Conservation (phyloP, 2,329 filamentous ascomycete genomes). For the Pestalotiopsis sp. region DNA sequence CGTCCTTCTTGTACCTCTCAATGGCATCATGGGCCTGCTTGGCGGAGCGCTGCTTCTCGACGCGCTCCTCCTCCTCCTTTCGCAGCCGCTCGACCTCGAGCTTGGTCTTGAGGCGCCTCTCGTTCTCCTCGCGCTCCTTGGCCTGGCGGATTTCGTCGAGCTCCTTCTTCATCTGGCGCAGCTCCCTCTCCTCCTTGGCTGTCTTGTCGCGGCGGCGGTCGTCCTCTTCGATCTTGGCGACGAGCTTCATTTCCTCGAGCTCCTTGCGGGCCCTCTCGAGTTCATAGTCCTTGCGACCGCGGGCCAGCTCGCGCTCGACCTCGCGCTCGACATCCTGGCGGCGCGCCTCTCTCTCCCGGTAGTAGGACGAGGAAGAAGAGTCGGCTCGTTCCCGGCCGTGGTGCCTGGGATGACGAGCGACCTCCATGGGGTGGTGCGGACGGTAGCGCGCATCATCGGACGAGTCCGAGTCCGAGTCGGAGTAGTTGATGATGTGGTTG, state of each 20-base stretch:
- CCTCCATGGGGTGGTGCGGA: slow-evolving; percentile 22
- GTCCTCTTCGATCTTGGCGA: slow-evolving; percentile 41
- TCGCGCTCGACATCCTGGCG: slow-evolving; percentile 29
- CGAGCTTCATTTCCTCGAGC: slow-evolving; percentile 48
- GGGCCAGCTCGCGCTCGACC: slow-evolving; percentile 33
- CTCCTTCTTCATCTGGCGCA: slow-evolving; percentile 34
- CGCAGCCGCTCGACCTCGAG: slow-evolving; percentile 51
- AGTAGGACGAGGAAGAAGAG: slow-evolving; percentile 29
- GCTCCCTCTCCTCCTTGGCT: slow-evolving; percentile 41
- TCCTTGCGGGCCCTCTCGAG: slow-evolving; percentile 31
- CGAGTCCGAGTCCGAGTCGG: slow-evolving; percentile 42
- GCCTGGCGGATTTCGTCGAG: slow-evolving; percentile 38
- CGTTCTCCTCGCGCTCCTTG: slow-evolving; percentile 51
- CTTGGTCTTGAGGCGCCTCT: slow-evolving; percentile 54
- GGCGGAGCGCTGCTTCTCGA: slow-evolving; percentile 45
- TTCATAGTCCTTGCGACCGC: slow-evolving; percentile 41
- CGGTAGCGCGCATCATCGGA: slow-evolving; percentile 35
- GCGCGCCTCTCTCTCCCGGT: slow-evolving; percentile 27
- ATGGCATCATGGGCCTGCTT: slow-evolving; percentile 53
- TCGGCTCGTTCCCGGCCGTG: slow-evolving; percentile 38
- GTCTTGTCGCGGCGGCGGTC: slow-evolving; percentile 41
- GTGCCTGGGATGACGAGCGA: slow-evolving; percentile 25
- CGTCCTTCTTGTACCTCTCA: slow-evolving; percentile 52
- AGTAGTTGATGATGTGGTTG: slow-evolving; percentile 54
- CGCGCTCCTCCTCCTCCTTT: slow-evolving; percentile 46